A percentile compares a stretch with the other conserved stretches of the same genome.
phyloP scores from a whole-genome alignment of 768 basidiomycete species.

The Leucocoprinus sp. region DNA sequence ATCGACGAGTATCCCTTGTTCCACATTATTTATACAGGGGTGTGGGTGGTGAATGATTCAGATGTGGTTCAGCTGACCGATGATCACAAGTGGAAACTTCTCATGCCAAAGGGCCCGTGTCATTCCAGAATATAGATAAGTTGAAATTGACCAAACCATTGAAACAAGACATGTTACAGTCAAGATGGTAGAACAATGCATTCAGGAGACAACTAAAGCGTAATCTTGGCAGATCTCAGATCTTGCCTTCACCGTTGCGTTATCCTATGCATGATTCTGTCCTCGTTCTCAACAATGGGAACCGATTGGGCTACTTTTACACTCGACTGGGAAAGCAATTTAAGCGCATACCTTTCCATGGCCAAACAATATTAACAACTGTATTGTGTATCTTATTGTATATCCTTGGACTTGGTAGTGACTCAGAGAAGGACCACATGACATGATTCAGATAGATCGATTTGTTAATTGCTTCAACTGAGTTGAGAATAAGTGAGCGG shows the following conservation, averaged over 20 bases:
- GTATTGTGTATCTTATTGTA: no score
- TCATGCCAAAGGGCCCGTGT: no score
- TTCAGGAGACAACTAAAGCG: slow-evolving; percentile 51
- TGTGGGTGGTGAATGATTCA: slow-evolving; percentile 1
- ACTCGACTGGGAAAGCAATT: neutral
- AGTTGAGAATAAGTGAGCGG: neutral
- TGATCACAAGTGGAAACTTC: neutral
- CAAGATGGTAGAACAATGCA: no score
- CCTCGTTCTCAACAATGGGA: slow-evolving; percentile 54
- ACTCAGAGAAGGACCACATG: slow-evolving; percentile 51
- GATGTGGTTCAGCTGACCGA: slow-evolving; percentile 12
- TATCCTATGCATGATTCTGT: slow-evolving; percentile 48
- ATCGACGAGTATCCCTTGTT: neutral
- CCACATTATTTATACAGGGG: neutral
- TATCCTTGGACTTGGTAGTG: slow-evolving; percentile 56
- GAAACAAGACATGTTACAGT: no score
- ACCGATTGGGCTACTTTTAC: slow-evolving; percentile 43
- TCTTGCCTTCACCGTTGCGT: slow-evolving; percentile 57
- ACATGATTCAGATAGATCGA: slow-evolving; percentile 45
- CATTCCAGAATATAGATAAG: no score
- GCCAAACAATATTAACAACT: no score
- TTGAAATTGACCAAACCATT: no score
- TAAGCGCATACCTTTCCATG: slow-evolving; percentile 38
- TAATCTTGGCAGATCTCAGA: slow-evolving; percentile 39
- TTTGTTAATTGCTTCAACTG: slow-evolving; percentile 49